A percentile compares a stretch with the other conserved stretches of the same genome.
Evolutionary conservation across 768 basidiomycete species (phyloP).

Genomic region (Amanita polypyramis): DNA sequence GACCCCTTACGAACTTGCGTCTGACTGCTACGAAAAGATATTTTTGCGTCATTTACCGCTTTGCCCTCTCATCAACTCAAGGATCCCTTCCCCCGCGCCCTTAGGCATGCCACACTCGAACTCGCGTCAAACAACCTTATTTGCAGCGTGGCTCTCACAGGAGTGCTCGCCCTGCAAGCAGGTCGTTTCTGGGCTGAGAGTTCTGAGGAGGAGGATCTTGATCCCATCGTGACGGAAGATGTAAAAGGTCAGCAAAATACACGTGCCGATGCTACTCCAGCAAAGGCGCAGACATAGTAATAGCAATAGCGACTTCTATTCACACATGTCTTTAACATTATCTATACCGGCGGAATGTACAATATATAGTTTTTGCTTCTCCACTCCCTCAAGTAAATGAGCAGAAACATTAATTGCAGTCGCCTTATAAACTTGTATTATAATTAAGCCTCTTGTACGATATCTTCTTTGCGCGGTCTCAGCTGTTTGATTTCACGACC

Average conservation of each 20-base stretch:
- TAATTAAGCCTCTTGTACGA: conserved; percentile 57
- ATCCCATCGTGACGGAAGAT: conserved; percentile 21
- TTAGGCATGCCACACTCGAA: conserved; percentile 59
- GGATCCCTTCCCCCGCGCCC: conserved; percentile 51
- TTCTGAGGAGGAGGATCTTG: conserved; percentile 51
- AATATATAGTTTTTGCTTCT: conserved; percentile 7
- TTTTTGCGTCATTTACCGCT: conserved; percentile 46
- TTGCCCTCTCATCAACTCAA: conserved; percentile 41
- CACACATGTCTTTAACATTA: background rate
- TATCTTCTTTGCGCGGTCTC: conserved; percentile 91
- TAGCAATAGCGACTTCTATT: too few species aligned
- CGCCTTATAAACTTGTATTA: background rate
- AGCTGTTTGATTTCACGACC: conserved; percentile 73
- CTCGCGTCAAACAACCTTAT: conserved; percentile 79
- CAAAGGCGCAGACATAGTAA: conserved; percentile 14
- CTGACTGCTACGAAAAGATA: conserved; percentile 28
- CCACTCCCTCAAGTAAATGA: background rate
- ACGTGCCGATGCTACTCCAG: conserved; percentile 22
- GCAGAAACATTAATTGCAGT: background rate
- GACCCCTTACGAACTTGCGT: background rate
- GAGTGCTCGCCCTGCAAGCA: conserved; percentile 77
- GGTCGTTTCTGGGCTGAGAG: conserved; percentile 81
- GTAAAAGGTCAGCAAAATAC: conserved; percentile 12
- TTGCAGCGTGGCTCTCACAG: conserved; percentile 80
- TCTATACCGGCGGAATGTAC: conserved; percentile 9